Evolutionary conservation across 2,329 filamentous ascomycete species (phyloP), one percentile per base, ranked within the genome.

Genomic region (Aspergillus phoenicis): DNA sequence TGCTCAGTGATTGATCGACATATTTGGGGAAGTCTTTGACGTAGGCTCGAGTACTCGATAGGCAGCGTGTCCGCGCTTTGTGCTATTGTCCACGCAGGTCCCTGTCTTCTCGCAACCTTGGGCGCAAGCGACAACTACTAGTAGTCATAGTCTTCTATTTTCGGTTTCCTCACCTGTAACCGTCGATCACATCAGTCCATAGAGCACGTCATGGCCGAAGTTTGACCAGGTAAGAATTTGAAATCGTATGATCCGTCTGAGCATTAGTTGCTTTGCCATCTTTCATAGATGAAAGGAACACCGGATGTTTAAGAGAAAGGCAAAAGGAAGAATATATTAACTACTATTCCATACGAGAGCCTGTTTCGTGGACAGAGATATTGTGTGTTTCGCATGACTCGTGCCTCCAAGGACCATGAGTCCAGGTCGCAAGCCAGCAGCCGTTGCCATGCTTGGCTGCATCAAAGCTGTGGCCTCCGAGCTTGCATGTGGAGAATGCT

Each of bases 1-100:
- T 47, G 26, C 41, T 26, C 38, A 55, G 24, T 53, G 52, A 36
- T 17, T 56, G 53, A 56, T 56, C 53, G 41, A 33, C 53, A 47
- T n/a, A 20, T 26, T 36, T 15, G 39, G 17, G 28, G 28, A 41
- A 47, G 20, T 28, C 26, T 56, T 43, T 26, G n/a, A 15, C 28
- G 26, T 30, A 15, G 15, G 28, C n/a, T 51, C 30, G 41, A 43
- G 30, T 20, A 20, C 39, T 47, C 53, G 53, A 56, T 56, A 56
- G 53, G 28, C 53, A 45, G 39, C 41, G 39, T 56, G 53, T 56
- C 53, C 53, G 53, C 39, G 53, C 53, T 20, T 17, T 13, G 20
- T 15, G 39, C 53, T 26, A 56, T 24, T 24, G 28, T 20, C 52
- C 26, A 43, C 43, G 39, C 26, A 56, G 39, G 26, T 36, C 39